A percentile compares a stretch with the other conserved stretches of the same genome.
Evolutionary conservation across 225 moss, liverwort and hornwort genomes (phyloP).

Genomic region (Rhytidiadelphus loreus): DNA sequence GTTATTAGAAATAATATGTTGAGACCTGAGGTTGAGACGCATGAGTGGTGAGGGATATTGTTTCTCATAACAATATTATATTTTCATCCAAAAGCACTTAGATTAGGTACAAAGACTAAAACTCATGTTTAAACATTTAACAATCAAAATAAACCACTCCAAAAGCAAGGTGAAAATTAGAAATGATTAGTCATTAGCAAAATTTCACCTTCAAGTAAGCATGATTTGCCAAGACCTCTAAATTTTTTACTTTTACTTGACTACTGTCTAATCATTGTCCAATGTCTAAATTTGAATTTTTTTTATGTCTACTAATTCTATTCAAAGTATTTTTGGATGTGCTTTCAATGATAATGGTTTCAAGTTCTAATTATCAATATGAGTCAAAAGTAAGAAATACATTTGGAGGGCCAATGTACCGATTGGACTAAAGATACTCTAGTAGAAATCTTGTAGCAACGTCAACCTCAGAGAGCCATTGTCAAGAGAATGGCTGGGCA

Average conservation of each 20-base stretch:
- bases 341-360: not conserved
- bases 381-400: too few relatives aligned
- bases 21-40: fast-evolving
- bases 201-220: not conserved
- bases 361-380: not conserved
- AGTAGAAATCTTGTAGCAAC: too few relatives aligned
- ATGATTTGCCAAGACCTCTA: not conserved
- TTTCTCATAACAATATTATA: not conserved
- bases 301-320: too few relatives aligned
- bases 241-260: not conserved
- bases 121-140: not conserved
- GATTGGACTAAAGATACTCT: too few relatives aligned
- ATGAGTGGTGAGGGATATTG: not conserved
- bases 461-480: too few relatives aligned
- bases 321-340: not conserved
- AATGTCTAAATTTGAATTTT: not conserved
- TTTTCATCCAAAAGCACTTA: not conserved
- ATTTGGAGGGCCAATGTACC: too few relatives aligned
- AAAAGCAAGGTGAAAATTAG: fast-evolving
- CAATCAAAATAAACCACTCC: not conserved
- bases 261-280: not conserved
- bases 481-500: too few relatives aligned
- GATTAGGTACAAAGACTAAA: not conserved
- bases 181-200: not conserved
- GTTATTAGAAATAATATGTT: not conserved